phyloP scores from a whole-genome alignment of 2,329 filamentous ascomycete species.

The Pseudogymnoascus sp. region DNA sequence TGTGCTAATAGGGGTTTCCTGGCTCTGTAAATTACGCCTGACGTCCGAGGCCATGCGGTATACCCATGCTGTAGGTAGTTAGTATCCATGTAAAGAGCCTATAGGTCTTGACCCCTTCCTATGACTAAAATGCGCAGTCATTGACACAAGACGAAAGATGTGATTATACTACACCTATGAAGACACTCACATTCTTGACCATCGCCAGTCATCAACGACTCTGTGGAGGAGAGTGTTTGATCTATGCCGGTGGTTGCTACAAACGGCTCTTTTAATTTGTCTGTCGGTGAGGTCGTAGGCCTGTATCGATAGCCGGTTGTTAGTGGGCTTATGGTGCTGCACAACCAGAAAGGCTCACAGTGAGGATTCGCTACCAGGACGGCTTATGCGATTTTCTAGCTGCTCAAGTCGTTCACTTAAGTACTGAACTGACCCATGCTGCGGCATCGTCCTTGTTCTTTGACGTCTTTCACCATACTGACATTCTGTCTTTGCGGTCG shows the following conservation, averaged over 20 bases:
- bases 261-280: neutral
- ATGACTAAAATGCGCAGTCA: neutral
- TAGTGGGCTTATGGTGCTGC: neutral
- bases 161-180: neutral
- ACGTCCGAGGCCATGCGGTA: conserved; percentile 7
- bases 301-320: neutral
- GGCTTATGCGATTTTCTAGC: neutral
- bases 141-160: neutral
- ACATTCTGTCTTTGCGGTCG: neutral
- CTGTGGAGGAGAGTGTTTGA: neutral
- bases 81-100: neutral
- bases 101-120: neutral
- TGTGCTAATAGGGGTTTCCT: neutral
- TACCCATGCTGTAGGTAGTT: neutral
- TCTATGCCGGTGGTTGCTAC: neutral
- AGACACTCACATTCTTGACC: conserved; percentile 3
- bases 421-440: neutral
- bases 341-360: neutral
- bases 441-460: neutral
- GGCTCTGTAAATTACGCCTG: conserved; percentile 6
- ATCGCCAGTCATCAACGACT: conserved; percentile 2
- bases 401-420: conserved; percentile 5
- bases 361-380: neutral
- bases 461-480: conserved; percentile 1
- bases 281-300: neutral